Evolutionary conservation across 208 protist genomes (phyloP), one percentile per base, ranked within the genome.

Genomic region (Leishmania gerbilli): DNA sequence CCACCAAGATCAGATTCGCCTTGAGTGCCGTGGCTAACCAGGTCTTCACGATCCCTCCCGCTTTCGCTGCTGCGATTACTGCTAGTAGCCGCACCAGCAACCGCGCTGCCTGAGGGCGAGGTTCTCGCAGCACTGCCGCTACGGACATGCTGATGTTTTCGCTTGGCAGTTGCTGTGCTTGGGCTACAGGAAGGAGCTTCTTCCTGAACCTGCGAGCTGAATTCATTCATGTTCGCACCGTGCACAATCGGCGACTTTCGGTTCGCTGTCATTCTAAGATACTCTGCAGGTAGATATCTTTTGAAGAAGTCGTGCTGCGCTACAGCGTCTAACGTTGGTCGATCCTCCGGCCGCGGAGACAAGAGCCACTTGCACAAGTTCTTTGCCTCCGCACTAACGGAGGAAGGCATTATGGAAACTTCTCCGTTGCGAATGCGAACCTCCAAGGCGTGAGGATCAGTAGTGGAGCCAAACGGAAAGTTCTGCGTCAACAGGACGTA

Each of bases 401-500:
- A 83, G 3, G 79, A 42, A 5, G 93, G 89, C 89, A 95, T 90
- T 9, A 79, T 55, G 19, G 81, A 90, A 55, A 93, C 80, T 58
- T 87, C 78, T 5, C 91, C 92, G 51, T 81, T 79, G 62, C 84
- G 87, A 45, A 95, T 97, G 13, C 91, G 84, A 65, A 87, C 84
- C 71, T 91, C 87, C 7, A 97, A 53, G 37, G 83, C 85, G 21
- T 84, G 65, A 7, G 86, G 89, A 68, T 95, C 91, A 11, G 60
- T 86, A 11, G 86, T 89, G 17, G 87, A 88, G n/a, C 94, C 95
- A 85, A 98, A 98, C 1, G 95, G 93, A 75, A 98, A 98, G 76
- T 92, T 91, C 74, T 92, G 82, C 42, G 95, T 97, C 68, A 96
- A 79, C 31, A 98, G 55, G 13, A 93, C 90, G 83, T 95, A 98